Percentiles rank a stretch among this genome's conserved stretches.
phyloP scores from a whole-genome alignment of 2,329 filamentous ascomycete genomes.

The Aureobasidium leucospermi region DNA sequence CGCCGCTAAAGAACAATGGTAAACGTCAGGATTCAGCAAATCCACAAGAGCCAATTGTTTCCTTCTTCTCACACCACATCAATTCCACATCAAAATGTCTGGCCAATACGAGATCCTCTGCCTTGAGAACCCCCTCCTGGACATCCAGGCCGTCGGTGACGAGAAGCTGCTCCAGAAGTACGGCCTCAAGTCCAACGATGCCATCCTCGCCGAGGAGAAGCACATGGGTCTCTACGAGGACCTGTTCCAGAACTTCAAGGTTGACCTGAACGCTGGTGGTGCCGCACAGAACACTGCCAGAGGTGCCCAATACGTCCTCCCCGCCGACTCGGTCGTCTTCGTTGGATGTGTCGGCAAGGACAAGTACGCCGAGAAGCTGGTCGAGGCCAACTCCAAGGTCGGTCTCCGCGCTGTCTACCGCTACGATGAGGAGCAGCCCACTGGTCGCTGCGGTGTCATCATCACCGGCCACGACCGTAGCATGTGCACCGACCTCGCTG shows the following conservation, averaged over 20 bases:
- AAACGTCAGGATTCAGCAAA: slow-evolving; percentile 10
- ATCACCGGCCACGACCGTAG: slow-evolving; percentile 95
- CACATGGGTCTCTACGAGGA: slow-evolving; percentile 89
- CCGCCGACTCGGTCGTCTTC: slow-evolving; percentile 82
- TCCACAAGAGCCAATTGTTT: not conserved
- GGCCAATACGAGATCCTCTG: slow-evolving; percentile 86
- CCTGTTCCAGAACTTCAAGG: slow-evolving; percentile 82
- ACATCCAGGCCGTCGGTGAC: slow-evolving; percentile 83
- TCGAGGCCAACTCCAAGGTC: slow-evolving; percentile 76
- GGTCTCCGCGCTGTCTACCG: slow-evolving; percentile 94
- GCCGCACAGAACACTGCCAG: slow-evolving; percentile 96
- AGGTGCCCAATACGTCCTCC: slow-evolving; percentile 87
- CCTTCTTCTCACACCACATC: not conserved
- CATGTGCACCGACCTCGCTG: slow-evolving; percentile 90
- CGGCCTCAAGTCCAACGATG: slow-evolving; percentile 88
- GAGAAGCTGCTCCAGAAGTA: slow-evolving; percentile 87
- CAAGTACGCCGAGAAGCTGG: slow-evolving; percentile 86
- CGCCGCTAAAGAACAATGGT: not conserved
- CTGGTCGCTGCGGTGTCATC: slow-evolving; percentile 89
- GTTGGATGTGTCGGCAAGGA: slow-evolving; percentile 91
- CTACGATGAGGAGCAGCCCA: slow-evolving; percentile 74
- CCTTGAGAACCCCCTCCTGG: slow-evolving; percentile 95
- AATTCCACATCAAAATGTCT: slow-evolving; percentile 19
- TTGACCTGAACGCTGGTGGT: slow-evolving; percentile 90
- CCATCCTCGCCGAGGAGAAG: slow-evolving; percentile 90